phyloP scores from a whole-genome alignment of 2,329 filamentous ascomycete species.

The Monosporascus sp. region DNA sequence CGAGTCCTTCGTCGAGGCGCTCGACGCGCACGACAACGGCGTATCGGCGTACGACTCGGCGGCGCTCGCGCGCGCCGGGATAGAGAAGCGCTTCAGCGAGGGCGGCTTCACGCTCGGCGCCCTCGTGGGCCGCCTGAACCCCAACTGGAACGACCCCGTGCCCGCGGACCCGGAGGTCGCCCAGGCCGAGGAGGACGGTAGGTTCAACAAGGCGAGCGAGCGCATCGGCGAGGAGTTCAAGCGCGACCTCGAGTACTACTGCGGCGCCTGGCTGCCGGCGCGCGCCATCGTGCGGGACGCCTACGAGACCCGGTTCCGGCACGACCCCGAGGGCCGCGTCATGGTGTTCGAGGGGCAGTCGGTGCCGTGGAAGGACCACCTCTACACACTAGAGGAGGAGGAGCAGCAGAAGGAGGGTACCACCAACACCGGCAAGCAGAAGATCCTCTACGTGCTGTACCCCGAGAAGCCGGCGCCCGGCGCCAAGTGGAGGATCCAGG shows the following conservation, averaged over 20 bases:
- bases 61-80: constrained; percentile 61
- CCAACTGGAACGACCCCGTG: constrained; percentile 67
- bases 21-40: constrained; percentile 97
- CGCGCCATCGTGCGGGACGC: constrained; percentile 72
- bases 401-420: constrained; percentile 18
- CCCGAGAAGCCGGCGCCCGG: constrained; percentile 71
- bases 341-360: constrained; percentile 72
- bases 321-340: constrained; percentile 71
- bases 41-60: constrained; percentile 75
- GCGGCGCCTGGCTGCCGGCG: constrained; percentile 79
- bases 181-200: constrained; percentile 73
- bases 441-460: constrained; percentile 84
- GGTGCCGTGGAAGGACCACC: constrained; percentile 93
- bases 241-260: constrained; percentile 71
- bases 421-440: constrained; percentile 36
- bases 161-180: constrained; percentile 49
- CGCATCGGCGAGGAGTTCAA: constrained; percentile 90
- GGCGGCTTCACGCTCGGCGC: constrained; percentile 80
- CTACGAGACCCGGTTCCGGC: constrained; percentile 62
- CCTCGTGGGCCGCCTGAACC: constrained; percentile 75
- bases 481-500: constrained; percentile 89
- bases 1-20: constrained; percentile 86
- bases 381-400: constrained; percentile 74
- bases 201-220: constrained; percentile 70
- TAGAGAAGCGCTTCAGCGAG: constrained; percentile 79